phyloP scores from a whole-genome alignment of 2,329 filamentous ascomycete species.

The Colletotrichum sp. region DNA sequence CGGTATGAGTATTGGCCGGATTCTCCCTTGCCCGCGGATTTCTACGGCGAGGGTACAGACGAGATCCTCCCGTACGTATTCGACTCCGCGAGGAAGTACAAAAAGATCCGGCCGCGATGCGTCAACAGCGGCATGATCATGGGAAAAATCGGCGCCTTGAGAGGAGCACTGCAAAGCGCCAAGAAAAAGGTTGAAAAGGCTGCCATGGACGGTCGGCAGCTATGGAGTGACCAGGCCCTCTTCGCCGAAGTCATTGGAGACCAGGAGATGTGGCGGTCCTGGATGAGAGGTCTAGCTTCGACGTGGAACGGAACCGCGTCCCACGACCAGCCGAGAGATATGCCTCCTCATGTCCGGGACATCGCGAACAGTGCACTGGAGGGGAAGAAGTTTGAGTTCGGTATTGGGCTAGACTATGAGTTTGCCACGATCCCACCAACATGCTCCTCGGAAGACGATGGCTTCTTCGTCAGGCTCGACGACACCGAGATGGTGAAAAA shows the following conservation, averaged over 20 bases:
- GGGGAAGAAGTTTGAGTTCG: constrained; percentile 38
- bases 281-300: constrained; percentile 30
- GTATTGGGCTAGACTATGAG: constrained; percentile 43
- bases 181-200: constrained; percentile 33
- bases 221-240: constrained; percentile 44
- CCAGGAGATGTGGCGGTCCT: constrained; percentile 41
- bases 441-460: constrained; percentile 41
- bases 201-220: constrained; percentile 33
- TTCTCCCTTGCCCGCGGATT: constrained; percentile 36
- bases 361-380: constrained; percentile 32
- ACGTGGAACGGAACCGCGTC: constrained; percentile 36
- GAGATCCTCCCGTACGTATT: constrained; percentile 26
- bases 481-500: constrained; percentile 25
- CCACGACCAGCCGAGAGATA: neutral
- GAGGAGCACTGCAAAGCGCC: constrained; percentile 27
- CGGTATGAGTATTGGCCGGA: constrained; percentile 40
- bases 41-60: constrained; percentile 39
- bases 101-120: constrained; percentile 36
- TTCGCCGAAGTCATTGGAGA: constrained; percentile 43
- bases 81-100: constrained; percentile 37
- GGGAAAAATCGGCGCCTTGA: constrained; percentile 35
- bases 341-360: constrained; percentile 24
- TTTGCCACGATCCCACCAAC: constrained; percentile 41
- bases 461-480: constrained; percentile 34
- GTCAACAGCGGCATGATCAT: constrained; percentile 41